Base-by-base conservation (phyloP, 768 basidiomycete genomes). In the Sutorius australiensis region DNA sequence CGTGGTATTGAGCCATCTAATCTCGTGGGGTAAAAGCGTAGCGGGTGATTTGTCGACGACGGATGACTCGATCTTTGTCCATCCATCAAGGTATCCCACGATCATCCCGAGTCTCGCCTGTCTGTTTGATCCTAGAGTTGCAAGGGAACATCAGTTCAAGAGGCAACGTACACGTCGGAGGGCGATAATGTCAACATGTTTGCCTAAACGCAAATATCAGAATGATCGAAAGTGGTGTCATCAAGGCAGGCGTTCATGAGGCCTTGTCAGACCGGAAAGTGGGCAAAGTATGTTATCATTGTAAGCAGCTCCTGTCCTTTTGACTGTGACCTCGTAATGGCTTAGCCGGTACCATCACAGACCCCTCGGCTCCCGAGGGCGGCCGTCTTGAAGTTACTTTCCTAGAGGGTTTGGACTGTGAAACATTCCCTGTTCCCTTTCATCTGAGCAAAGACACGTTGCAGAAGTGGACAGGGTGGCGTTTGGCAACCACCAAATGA, bases 211-310 rank as follows among this genome's bases (percentile, higher is more conserved):
- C 21, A 47, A 38, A 28, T 2, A 17, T n/a, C 56, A 90, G 87
- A 75, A 84, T 64, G 88, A 91, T 61, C 77, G 89, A 57, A 75
- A 71, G 66, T 89, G 87, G 81, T 84, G 76, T 90, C 61, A 75
- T 88, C 46, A 84, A 84, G 58, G 77, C 76, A 3, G 69, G 72
- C 8, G 79, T 73, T 7, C 71, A 80, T 41, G 61, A 61, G 5
- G 75, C 86, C 19, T 70, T 91, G 38, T 90, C 89, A 2, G 88
- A 87, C 6, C 78, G 87, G 48, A 79, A 83, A 50, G 67, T 80
- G 32, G 58, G 80, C 24, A 83, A 83, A 75, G 88, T 82, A 61
- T 21, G 56, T 44, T 27, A 21, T 12, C 6, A 17, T 41, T n/a
- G n/a, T 37, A 8, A 19, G 14, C 21, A 10, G 30, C 44, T 10